Evolutionary conservation across 495 filamentous ascomycete genomes (phyloP).

Genomic region (Baudoinia panamericana): DNA sequence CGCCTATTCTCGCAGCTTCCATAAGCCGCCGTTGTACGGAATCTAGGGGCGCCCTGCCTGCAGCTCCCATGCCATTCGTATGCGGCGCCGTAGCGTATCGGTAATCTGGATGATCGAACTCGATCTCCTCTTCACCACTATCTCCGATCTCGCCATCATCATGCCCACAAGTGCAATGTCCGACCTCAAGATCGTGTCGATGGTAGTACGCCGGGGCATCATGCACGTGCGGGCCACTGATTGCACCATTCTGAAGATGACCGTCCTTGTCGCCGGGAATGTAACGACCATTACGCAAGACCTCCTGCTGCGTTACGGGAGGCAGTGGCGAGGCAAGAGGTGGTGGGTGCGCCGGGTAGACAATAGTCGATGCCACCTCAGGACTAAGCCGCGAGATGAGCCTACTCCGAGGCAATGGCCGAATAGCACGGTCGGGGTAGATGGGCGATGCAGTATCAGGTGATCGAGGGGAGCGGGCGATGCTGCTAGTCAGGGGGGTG

Average conservation of each 20-base stretch:
- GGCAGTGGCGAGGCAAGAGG: constrained; percentile 59
- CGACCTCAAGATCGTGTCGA: neutral
- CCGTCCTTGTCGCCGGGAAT: too few species aligned
- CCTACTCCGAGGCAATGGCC: constrained; percentile 77
- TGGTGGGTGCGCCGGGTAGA: constrained; percentile 60
- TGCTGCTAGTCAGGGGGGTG: constrained; percentile 1
- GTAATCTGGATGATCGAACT: constrained; percentile 26
- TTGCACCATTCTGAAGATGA: too few species aligned
- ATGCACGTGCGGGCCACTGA: constrained; percentile 7
- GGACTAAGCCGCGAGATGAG: constrained; percentile 73
- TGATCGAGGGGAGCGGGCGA: constrained; percentile 9
- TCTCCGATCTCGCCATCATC: constrained; percentile 11
- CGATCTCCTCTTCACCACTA: constrained; percentile 19
- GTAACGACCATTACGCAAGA: constrained; percentile 17
- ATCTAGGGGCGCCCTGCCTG: constrained; percentile 12
- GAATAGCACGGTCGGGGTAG: constrained; percentile 82
- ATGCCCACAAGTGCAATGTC: constrained; percentile 19
- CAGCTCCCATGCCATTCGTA: constrained; percentile 5
- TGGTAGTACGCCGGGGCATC: constrained; percentile 8
- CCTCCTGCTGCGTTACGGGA: constrained; percentile 46
- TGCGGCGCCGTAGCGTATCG: constrained; percentile 15
- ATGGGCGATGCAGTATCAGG: constrained; percentile 56
- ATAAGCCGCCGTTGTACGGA: constrained; percentile 10
- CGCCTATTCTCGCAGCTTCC: constrained; percentile 3
- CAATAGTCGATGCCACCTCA: constrained; percentile 68